Evolutionary conservation across 495 filamentous ascomycete genomes (phyloP).

Genomic region (Penicillium salamii): DNA sequence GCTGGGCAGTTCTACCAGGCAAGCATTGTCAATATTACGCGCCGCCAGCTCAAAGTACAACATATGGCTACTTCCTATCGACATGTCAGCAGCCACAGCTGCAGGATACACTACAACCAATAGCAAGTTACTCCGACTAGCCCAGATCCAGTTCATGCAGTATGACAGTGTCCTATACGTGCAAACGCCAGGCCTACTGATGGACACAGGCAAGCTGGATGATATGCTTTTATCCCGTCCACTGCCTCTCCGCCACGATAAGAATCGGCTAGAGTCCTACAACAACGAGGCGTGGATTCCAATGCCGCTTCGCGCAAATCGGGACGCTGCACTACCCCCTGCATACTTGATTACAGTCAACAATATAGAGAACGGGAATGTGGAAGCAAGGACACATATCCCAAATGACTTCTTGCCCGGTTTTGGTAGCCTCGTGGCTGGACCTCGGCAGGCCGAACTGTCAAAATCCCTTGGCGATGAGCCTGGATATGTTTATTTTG

Average conservation of each 20-base stretch:
- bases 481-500: slow-evolving; percentile 45
- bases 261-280: slow-evolving; percentile 35
- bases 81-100: slow-evolving; percentile 37
- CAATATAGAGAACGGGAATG: slow-evolving; percentile 29
- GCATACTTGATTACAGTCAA: slow-evolving; percentile 46
- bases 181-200: slow-evolving; percentile 38
- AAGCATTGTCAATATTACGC: slow-evolving; percentile 35
- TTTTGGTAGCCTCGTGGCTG: slow-evolving; percentile 35
- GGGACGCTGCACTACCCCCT: slow-evolving; percentile 33
- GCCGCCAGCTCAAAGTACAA: slow-evolving; percentile 39
- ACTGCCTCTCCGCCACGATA: slow-evolving; percentile 36
- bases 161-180: slow-evolving; percentile 47
- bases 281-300: slow-evolving; percentile 46
- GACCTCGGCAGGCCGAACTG: slow-evolving; percentile 18
- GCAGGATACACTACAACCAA: slow-evolving; percentile 37
- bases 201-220: slow-evolving; percentile 40
- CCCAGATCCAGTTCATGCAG: slow-evolving; percentile 48
- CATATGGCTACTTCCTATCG: slow-evolving; percentile 48
- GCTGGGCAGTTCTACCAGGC: slow-evolving; percentile 25
- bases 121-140: slow-evolving; percentile 41
- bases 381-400: slow-evolving; percentile 45
- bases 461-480: slow-evolving; percentile 11
- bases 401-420: slow-evolving; percentile 36
- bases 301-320: slow-evolving; percentile 36
- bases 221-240: slow-evolving; percentile 35